Evolutionary conservation across 1,284 basidiomycete species (phyloP).

Genomic region (Garcileccinum viscosum): DNA sequence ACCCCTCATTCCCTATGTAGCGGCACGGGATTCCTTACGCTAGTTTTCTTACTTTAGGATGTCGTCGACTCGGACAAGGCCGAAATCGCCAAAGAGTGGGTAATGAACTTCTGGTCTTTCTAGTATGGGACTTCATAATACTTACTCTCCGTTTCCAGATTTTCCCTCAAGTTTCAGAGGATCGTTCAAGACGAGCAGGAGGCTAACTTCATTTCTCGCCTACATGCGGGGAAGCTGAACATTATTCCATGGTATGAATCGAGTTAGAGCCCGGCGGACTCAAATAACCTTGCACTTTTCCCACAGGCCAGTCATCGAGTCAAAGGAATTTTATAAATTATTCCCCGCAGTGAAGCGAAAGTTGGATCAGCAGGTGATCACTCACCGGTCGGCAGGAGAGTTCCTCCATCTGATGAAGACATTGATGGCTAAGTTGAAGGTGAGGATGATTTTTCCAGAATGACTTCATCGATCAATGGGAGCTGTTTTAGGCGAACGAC

Average conservation of each 20-base stretch:
- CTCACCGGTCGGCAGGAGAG: constrained; percentile 56
- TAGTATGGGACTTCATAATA: neutral
- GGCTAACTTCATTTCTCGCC: constrained; percentile 63
- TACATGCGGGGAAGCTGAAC: constrained; percentile 58
- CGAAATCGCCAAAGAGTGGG: constrained; percentile 64
- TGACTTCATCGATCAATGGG: neutral
- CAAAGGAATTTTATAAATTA: constrained; percentile 59
- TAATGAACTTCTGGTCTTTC: neutral
- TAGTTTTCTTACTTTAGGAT: constrained; percentile 45
- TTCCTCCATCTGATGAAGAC: constrained; percentile 66
- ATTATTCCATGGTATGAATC: constrained; percentile 57
- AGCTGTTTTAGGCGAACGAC: constrained; percentile 55
- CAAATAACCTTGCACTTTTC: no score
- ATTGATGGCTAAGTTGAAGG: constrained; percentile 72
- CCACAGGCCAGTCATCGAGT: constrained; percentile 67
- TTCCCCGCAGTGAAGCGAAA: constrained; percentile 53
- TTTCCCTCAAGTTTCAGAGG: constrained; percentile 57
- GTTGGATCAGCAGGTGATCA: constrained; percentile 54
- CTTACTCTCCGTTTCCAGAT: constrained; percentile 40
- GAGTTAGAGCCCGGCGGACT: neutral
- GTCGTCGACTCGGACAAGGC: constrained; percentile 62
- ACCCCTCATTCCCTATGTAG: fast-evolving
- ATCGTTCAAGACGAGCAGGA: constrained; percentile 67
- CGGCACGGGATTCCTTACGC: neutral
- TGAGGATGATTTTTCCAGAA: constrained; percentile 20